Percentiles rank a stretch among this genome's conserved stretches.
These are phyloP conservation scores for Medicago arabica DNA, from an alignment of 306 rosid genomes.

Conservation along the genomic window DNA sequence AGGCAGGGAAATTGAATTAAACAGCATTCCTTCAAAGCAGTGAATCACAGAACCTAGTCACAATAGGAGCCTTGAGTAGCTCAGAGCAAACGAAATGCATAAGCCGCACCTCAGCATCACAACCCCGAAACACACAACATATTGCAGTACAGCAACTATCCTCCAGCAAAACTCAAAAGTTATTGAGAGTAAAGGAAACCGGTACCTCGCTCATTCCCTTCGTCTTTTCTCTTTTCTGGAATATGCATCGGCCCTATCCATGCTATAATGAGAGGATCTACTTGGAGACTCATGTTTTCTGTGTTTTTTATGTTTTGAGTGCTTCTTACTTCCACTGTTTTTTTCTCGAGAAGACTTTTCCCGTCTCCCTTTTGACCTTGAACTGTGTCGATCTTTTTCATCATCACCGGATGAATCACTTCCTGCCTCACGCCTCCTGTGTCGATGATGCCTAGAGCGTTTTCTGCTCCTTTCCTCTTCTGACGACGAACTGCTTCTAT, in stretches of 20 bases:
- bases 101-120: constrained; percentile 28
- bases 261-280: constrained; percentile 51
- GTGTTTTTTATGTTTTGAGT: constrained; percentile 63
- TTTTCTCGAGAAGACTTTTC: constrained; percentile 73
- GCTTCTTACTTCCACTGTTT: constrained; percentile 63
- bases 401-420: constrained; percentile 64
- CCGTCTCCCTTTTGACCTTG: constrained; percentile 64
- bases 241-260: constrained; percentile 53
- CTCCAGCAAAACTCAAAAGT: constrained; percentile 3
- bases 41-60: neutral
- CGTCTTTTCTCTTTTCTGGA: constrained; percentile 60
- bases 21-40: constrained; percentile 21
- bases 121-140: constrained; percentile 25
- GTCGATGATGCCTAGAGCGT: constrained; percentile 58
- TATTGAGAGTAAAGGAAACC: constrained; percentile 9
- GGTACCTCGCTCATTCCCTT: constrained; percentile 52
- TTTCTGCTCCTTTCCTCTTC: constrained; percentile 76
- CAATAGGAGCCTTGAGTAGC: constrained; percentile 29
- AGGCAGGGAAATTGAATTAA: neutral
- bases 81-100: constrained; percentile 18
- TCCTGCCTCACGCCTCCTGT: constrained; percentile 57
- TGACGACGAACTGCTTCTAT: constrained; percentile 55
- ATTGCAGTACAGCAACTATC: constrained; percentile 15
- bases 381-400: constrained; percentile 50
- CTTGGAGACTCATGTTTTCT: constrained; percentile 63